Evolutionary conservation across 192 early-diverging fungal genomes (phyloP).

Genomic region (Backusella australiensis): DNA sequence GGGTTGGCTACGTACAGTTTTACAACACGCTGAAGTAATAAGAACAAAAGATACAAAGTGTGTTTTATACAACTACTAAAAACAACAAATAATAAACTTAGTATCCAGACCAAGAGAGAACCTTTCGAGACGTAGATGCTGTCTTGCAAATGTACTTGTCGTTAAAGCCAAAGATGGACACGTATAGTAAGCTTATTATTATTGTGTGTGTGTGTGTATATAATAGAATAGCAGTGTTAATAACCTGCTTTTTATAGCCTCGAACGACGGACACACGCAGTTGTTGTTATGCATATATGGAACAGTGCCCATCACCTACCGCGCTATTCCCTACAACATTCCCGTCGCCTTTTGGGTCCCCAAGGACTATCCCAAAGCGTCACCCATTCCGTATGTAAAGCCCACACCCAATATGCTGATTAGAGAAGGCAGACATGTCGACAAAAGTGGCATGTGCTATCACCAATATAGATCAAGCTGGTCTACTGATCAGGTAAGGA

Average conservation of each 20-base stretch:
- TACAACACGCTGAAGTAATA: slow-evolving; percentile 15
- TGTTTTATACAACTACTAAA: not conserved
- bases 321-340: slow-evolving; percentile 82
- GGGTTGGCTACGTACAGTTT: slow-evolving; percentile 18
- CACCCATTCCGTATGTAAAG: slow-evolving; percentile 82
- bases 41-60: not conserved
- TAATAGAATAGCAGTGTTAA: too few species aligned
- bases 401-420: slow-evolving; percentile 89
- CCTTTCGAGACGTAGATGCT: slow-evolving; percentile 62
- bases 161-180: slow-evolving; percentile 64
- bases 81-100: slow-evolving; percentile 21
- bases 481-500: slow-evolving; percentile 24
- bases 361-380: slow-evolving; percentile 69
- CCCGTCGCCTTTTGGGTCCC: slow-evolving; percentile 91
- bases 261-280: slow-evolving; percentile 56
- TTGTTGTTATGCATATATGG: slow-evolving; percentile 81
- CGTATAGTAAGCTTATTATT: slow-evolving; percentile 53
- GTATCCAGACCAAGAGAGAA: slow-evolving; percentile 61
- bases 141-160: slow-evolving; percentile 53
- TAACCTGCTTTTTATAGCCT: slow-evolving; percentile 36
- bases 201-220: not conserved
- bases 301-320: slow-evolving; percentile 83
- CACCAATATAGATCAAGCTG: slow-evolving; percentile 83
- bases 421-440: slow-evolving; percentile 75
- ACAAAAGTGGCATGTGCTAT: slow-evolving; percentile 73